These are phyloP conservation scores for Naganishia sp. DNA, from an alignment of 1,284 basidiomycete genomes.

Conservation along the genomic window DNA sequence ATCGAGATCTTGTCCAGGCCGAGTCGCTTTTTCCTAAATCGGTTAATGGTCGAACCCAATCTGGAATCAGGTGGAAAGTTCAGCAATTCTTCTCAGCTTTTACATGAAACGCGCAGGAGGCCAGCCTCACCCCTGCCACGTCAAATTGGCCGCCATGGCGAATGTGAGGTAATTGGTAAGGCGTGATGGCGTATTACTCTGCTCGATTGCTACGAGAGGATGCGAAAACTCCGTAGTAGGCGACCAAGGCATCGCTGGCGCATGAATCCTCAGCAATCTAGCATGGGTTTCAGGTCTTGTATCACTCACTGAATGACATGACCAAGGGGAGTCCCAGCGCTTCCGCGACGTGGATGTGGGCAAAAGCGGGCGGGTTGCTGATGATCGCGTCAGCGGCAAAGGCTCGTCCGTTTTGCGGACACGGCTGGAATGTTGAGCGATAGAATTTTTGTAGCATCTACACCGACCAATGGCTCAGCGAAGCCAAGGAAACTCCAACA, in stretches of 20 bases:
- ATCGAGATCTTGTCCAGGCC: conserved; percentile 59
- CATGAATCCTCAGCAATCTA: conserved; percentile 58
- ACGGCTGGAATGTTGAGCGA: conserved; percentile 59
- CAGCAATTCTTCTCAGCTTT: too few relatives aligned
- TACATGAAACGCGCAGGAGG: too few relatives aligned
- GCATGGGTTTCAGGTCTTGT: too few relatives aligned
- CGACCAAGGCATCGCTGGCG: conserved; percentile 68
- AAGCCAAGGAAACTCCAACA: neutral
- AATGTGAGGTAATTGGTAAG: conserved; percentile 64
- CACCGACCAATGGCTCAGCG: neutral
- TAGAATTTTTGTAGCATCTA: conserved; percentile 64
- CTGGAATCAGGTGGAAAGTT: conserved; percentile 43
- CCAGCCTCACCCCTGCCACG: conserved; percentile 58
- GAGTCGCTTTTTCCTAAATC: conserved; percentile 60
- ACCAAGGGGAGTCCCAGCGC: too few relatives aligned
- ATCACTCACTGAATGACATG: too few relatives aligned
- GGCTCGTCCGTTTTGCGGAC: conserved; percentile 53
- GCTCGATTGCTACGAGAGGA: conserved; percentile 62
- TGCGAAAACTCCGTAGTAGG: conserved; percentile 66
- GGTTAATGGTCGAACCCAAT: conserved; percentile 63
- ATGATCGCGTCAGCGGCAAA: conserved; percentile 67
- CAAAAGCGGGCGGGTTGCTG: conserved; percentile 66
- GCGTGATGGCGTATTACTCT: conserved; percentile 59
- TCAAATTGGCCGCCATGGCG: conserved; percentile 61
- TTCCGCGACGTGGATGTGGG: conserved; percentile 50